Conservation (phyloP, 352 stramenopile species). For the Phytophthora megakarya region DNA sequence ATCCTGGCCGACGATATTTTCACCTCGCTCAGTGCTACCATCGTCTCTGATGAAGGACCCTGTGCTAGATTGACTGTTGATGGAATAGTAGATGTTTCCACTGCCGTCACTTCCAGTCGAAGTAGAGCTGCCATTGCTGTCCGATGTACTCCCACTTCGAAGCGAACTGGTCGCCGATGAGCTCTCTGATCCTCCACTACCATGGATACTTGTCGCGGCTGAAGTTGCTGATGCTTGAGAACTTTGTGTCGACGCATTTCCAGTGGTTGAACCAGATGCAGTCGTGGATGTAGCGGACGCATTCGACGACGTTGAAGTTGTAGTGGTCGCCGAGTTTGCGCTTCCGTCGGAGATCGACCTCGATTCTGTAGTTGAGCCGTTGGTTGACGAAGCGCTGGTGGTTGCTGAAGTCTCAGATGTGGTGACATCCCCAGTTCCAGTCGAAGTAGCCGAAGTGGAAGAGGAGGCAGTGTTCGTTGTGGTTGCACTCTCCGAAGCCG, state of each 20-base stretch:
- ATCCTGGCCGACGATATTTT: slow-evolving; percentile 9
- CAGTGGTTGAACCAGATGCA: slow-evolving; percentile 4
- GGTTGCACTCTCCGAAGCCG: neutral
- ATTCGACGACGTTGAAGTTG: slow-evolving; percentile 1
- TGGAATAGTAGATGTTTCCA: slow-evolving; percentile 6
- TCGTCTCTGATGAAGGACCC: neutral
- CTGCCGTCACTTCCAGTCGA: slow-evolving; percentile 1
- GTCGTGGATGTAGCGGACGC: slow-evolving; percentile 1
- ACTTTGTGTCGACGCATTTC: slow-evolving; percentile 11
- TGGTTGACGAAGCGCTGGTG: neutral
- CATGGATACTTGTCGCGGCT: slow-evolving; percentile 2
- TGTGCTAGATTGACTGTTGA: slow-evolving; percentile 6
- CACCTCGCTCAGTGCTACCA: neutral
- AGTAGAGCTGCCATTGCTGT: slow-evolving; percentile 1
- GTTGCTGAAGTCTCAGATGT: neutral
- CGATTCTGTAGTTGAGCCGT: neutral
- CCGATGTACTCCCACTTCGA: slow-evolving; percentile 10
- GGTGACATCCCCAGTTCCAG: neutral
- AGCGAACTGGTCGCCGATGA: slow-evolving; percentile 11
- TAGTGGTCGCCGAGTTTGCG: neutral
- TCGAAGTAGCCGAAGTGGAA: neutral
- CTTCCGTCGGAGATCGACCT: neutral
- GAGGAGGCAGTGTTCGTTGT: neutral
- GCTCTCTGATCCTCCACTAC: slow-evolving; percentile 1
- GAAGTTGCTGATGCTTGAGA: slow-evolving; percentile 1